phyloP scores from a whole-genome alignment of 352 stramenopile species.

The Phytophthora pseudosyringae region DNA sequence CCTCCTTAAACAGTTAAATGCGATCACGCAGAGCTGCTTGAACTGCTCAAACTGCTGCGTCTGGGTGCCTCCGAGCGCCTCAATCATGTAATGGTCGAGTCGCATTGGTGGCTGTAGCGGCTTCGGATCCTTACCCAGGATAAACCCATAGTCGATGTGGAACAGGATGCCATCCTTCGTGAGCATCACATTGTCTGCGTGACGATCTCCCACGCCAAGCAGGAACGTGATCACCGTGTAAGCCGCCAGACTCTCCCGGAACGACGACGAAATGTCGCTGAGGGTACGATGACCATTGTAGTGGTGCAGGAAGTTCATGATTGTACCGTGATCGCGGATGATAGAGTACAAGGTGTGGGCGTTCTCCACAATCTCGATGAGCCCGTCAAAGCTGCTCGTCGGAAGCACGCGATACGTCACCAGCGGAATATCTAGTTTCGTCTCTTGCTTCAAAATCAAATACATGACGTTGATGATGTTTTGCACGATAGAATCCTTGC shows the following conservation, averaged over 20 bases:
- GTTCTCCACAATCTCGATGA: slow-evolving; percentile 90
- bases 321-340: slow-evolving; percentile 81
- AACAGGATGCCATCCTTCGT: slow-evolving; percentile 97
- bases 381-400: slow-evolving; percentile 82
- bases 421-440: slow-evolving; percentile 75
- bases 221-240: slow-evolving; percentile 99
- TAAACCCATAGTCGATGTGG: slow-evolving; percentile 99
- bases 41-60: slow-evolving; percentile 86
- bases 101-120: slow-evolving; percentile 97
- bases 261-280: slow-evolving; percentile 87
- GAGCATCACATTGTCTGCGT: slow-evolving; percentile 99
- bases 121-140: slow-evolving; percentile 98
- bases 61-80: slow-evolving; percentile 80
- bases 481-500: slow-evolving; percentile 86
- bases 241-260: slow-evolving; percentile 93
- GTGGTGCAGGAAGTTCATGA: slow-evolving; percentile 87
- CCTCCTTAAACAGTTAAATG: slow-evolving; percentile 86
- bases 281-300: slow-evolving; percentile 87
- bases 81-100: slow-evolving; percentile 94
- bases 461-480: slow-evolving; percentile 93
- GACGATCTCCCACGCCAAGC: slow-evolving; percentile 98
- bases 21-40: slow-evolving; percentile 87
- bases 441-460: slow-evolving; percentile 86
- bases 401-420: slow-evolving; percentile 89
- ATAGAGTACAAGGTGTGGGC: slow-evolving; percentile 87